phyloP scores from a whole-genome alignment of 306 rosid species.

The Senna siamea region DNA sequence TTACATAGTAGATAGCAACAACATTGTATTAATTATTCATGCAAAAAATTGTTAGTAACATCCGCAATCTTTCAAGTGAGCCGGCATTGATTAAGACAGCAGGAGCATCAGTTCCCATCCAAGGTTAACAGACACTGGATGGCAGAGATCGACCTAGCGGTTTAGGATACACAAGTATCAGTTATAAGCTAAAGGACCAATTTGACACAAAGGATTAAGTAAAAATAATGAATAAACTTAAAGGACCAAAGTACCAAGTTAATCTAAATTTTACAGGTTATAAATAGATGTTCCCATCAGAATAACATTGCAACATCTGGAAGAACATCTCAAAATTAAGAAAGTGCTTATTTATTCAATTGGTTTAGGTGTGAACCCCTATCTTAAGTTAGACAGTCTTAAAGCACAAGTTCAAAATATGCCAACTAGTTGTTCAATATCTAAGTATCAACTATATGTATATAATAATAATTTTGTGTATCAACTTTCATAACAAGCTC shows the following conservation, averaged over 20 bases:
- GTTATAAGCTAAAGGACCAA: no score
- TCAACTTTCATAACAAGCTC: not conserved
- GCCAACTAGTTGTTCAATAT: not conserved
- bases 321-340: not conserved
- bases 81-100: slow-evolving; percentile 21
- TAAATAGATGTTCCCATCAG: not conserved
- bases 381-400: not conserved
- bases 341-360: not conserved
- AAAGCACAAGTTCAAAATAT: not conserved
- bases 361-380: not conserved
- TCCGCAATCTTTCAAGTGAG: slow-evolving; percentile 19
- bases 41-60: slow-evolving; percentile 42
- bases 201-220: no score
- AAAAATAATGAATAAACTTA: not conserved
- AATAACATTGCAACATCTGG: not conserved
- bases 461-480: not conserved
- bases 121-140: no score
- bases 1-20: slow-evolving; percentile 39
- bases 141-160: no score
- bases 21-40: slow-evolving; percentile 5
- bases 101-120: slow-evolving; percentile 2
- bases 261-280: not conserved
- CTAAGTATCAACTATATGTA: not conserved
- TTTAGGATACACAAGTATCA: no score
- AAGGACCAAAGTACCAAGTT: no score